Percentiles rank a stretch among this genome's conserved stretches.
phyloP scores from a whole-genome alignment of 2,329 filamentous ascomycete genomes.

The Ambrosiella xylebori region DNA sequence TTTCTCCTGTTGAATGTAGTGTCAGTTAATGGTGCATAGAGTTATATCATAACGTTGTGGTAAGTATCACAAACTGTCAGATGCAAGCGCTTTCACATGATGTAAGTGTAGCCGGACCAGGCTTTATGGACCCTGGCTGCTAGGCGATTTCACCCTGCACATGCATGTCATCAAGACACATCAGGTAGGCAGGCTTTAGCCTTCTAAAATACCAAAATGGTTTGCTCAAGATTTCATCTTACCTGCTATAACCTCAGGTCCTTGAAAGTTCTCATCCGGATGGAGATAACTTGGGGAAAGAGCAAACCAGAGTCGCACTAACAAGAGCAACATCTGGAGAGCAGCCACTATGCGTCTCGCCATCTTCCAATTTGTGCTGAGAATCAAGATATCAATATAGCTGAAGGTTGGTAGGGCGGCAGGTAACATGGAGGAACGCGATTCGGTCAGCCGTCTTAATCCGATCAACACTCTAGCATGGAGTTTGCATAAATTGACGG shows the following conservation, averaged over 20 bases:
- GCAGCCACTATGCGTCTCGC: constrained; percentile 8
- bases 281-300: constrained; percentile 91
- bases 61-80: not conserved
- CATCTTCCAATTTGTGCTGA: not conserved
- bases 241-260: constrained; percentile 94
- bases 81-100: not conserved
- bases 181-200: too few species aligned
- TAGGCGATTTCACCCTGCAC: too few species aligned
- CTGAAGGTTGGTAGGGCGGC: too few species aligned
- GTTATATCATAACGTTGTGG: not conserved
- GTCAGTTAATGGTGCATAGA: not conserved
- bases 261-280: constrained; percentile 97
- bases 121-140: not conserved
- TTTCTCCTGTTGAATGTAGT: constrained; percentile 44
- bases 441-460: too few species aligned
- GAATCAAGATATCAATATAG: too few species aligned
- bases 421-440: too few species aligned
- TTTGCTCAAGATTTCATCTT: constrained; percentile 21
- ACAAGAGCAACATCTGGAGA: constrained; percentile 46
- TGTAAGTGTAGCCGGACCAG: not conserved
- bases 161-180: too few species aligned
- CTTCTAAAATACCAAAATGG: too few species aligned
- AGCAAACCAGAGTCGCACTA: constrained; percentile 85
- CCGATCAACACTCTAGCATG: too few species aligned
- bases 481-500: too few species aligned